Evolutionary conservation across 805 yeast species (phyloP), one percentile per base, ranked within the genome.

Genomic region (Starmerella powellii): DNA sequence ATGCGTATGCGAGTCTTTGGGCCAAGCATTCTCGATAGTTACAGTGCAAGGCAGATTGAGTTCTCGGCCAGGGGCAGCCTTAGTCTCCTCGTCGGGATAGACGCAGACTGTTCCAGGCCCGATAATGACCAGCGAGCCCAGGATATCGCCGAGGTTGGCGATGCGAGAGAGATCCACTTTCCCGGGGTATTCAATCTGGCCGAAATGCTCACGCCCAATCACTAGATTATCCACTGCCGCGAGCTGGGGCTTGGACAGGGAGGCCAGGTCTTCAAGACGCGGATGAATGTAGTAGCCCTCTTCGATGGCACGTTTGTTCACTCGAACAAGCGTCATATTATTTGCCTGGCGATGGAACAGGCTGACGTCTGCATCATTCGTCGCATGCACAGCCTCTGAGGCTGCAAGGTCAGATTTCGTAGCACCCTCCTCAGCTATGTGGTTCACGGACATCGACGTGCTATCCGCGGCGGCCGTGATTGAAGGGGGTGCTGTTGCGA

Each of bases 231-330:
- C 52, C 10, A 87, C 78, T 5, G 70, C 55, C 35, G 77, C 71
- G 42, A 83, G 67, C 48, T 83, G 76, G 3, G 71, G 56, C 20
- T 76, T 65, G 0, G 81, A 58, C 64, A 69, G 64, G 2, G 66
- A 58, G 41, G 74, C 71, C 41, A 87, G 63, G 37, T 74, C 76
- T 4, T 76, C 71, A 19, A 83, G 54, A 2, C 81, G 65, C 16
- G 96, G 96, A 3, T 76, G 70, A 31, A 76, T 76, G 78, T 85
- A 87, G 60, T 85, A 87, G 10, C 83, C 93, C 30, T 53, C 50
- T 31, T 55, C 56, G 28, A 53, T 38, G n/a, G 62, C 58, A 18
- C 42, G 41, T 31, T 48, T 48, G 45, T 54, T 53, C 31, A 56
- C 50, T 4, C 44, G 50, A 4, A 50, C 53, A 5, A 47, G 26